Evolutionary conservation across 2,329 filamentous ascomycete genomes (phyloP), one percentile per base, ranked within the genome.

Genomic region (Alternaria dauci): DNA sequence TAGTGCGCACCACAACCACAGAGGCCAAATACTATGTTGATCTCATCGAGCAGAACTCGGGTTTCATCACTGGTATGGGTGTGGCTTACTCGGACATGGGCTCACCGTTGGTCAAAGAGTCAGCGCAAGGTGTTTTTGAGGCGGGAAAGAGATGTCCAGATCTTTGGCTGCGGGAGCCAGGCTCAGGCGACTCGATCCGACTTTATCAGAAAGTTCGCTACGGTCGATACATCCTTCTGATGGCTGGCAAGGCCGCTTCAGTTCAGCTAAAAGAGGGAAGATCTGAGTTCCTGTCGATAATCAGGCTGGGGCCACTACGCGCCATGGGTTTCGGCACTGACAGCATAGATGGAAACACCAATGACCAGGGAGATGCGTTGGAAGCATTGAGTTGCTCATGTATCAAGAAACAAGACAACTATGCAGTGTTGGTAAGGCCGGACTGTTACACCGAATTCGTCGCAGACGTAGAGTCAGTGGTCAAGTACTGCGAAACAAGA

Each of bases 11-110:
- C 58, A 84, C 82, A 0, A 66, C 80, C 3, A 74, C 76, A 46
- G 77, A 79, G 16, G 82, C 82, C 2, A 80, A 81, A 63, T 72
- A 80, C 36, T 84, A 84, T 47, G 82, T 84, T 3, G 76, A 77
- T 26, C 81, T 82, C 0, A 82, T 84, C 42, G 77, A 84, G 61
- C 79, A 76, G 58, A 84, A 83, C 43, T 81, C 82, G 0, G 82
- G 78, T 1, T 84, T 82, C 60, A 84, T 84, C 46, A 83, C 82
- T 6, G 81, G 81, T 78, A 68, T 83, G 81, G 81, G 81, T 5
- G 79, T 83, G 2, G 72, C 78, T 7, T 83, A 83, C 64, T 67
- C 74, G 7, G 72, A 64, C 4, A 59, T 76, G 32, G 71, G 62
- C 18, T 81, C 80, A 8, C 73, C 76, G 16, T 67, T 80, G 4